phyloP scores from a whole-genome alignment of 2,329 filamentous ascomycete genomes.

The Fusarium subtropicale region DNA sequence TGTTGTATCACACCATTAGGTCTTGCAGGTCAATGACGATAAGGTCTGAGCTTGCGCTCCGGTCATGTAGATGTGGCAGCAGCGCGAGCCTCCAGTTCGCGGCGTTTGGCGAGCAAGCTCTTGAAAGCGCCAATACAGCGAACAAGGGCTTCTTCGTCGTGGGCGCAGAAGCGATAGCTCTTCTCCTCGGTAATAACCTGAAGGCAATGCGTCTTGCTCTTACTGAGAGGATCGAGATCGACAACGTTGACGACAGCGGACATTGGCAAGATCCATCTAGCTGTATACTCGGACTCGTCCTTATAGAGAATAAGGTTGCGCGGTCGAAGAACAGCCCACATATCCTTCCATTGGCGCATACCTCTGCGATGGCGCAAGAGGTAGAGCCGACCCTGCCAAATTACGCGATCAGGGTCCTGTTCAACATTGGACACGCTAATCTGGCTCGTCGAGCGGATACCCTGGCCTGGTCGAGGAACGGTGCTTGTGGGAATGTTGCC shows the following conservation, averaged over 20 bases:
- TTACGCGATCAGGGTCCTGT: conserved; percentile 84
- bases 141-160: conserved; percentile 83
- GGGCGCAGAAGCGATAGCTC: conserved; percentile 79
- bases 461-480: conserved; percentile 50
- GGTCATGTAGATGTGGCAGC: conserved; percentile 44
- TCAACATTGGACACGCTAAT: conserved; percentile 65
- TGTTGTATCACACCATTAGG: conserved; percentile 14
- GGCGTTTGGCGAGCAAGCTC: conserved; percentile 79
- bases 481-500: conserved; percentile 38
- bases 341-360: conserved; percentile 91
- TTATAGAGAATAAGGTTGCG: conserved; percentile 92
- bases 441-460: conserved; percentile 70
- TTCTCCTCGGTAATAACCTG: conserved; percentile 96
- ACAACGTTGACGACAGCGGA: conserved; percentile 87
- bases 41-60: neutral
- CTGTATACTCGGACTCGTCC: conserved; percentile 89
- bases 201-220: conserved; percentile 86
- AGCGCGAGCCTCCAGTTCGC: conserved; percentile 68
- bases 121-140: conserved; percentile 92
- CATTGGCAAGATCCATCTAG: conserved; percentile 83
- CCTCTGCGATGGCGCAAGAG: conserved; percentile 85
- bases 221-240: conserved; percentile 88
- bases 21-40: neutral
- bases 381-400: conserved; percentile 92
- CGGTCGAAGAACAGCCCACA: conserved; percentile 91